Conservation (phyloP, 805 yeast genomes). For the Yamadazyma insecticola region DNA sequence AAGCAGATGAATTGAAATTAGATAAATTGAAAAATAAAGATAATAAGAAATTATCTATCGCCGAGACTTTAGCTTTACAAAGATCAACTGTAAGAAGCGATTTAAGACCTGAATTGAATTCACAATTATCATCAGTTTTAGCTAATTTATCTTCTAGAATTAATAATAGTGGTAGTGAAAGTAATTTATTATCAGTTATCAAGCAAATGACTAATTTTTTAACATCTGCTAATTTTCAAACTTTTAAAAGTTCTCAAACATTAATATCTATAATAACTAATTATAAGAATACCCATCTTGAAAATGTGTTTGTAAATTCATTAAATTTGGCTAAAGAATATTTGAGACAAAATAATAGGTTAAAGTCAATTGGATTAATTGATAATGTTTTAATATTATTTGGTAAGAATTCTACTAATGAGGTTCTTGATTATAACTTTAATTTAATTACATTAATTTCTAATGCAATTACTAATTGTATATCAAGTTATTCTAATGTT, state of each 20-base stretch:
- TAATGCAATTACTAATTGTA: conserved; percentile 18
- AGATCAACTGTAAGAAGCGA: conserved; percentile 43
- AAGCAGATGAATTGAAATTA: conserved; percentile 18
- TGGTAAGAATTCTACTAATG: conserved; percentile 8
- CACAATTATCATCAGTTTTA: conserved; percentile 18
- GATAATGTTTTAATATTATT: conserved; percentile 11
- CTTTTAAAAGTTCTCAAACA: conserved; percentile 11
- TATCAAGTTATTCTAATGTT: conserved; percentile 19
- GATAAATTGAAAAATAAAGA: conserved; percentile 4
- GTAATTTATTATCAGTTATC: conserved; percentile 8
- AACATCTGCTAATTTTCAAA: conserved; percentile 12
- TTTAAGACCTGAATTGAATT: conserved; percentile 6
- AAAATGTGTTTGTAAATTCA: conserved; percentile 8
- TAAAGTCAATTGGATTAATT: conserved; percentile 9
- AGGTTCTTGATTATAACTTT: conserved; percentile 8
- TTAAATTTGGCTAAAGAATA: conserved; percentile 11
- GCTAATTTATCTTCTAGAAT: conserved; percentile 2
- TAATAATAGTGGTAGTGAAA: conserved; percentile 1
- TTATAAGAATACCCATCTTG: conserved; percentile 8
- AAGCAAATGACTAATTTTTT: conserved; percentile 11
- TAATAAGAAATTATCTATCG: conserved; percentile 44
- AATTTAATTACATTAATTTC: conserved; percentile 8
- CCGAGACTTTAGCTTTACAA: conserved; percentile 55
- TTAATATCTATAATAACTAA: conserved; percentile 9
- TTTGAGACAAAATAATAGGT: conserved; percentile 6